Conservation (phyloP, 371 early-diverging fungal species). For the Parasitella parasitica region DNA sequence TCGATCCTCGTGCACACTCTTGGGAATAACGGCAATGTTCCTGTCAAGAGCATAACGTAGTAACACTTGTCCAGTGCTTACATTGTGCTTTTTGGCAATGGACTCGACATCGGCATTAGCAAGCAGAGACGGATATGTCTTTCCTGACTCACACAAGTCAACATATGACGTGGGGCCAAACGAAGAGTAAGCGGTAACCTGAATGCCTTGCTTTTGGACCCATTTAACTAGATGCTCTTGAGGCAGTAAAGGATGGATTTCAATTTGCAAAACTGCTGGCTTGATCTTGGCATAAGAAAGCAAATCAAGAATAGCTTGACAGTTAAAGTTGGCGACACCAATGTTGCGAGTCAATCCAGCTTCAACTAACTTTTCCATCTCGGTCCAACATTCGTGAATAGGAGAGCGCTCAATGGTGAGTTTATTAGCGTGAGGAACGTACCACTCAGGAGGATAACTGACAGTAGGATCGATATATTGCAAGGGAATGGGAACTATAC, state of each 20-base stretch:
- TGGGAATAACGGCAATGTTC: conserved; percentile 66
- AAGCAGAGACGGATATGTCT: conserved; percentile 32
- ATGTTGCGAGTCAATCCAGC: conserved; percentile 44
- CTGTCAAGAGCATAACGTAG: conserved; percentile 61
- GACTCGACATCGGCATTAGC: conserved; percentile 30
- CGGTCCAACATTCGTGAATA: conserved; percentile 44
- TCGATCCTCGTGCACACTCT: conserved; percentile 51
- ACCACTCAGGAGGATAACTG: conserved; percentile 45
- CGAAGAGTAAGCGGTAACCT: conserved; percentile 66
- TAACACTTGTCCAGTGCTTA: conserved; percentile 34
- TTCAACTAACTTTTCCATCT: conserved; percentile 46
- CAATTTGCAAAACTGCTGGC: conserved; percentile 52
- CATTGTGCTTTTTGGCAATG: conserved; percentile 26
- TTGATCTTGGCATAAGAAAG: conserved; percentile 43
- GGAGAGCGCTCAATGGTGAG: conserved; percentile 38
- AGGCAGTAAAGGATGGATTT: conserved; percentile 71
- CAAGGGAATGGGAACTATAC: conserved; percentile 41
- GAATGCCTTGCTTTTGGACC: conserved; percentile 35
- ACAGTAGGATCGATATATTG: conserved; percentile 28
- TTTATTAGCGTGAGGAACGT: conserved; percentile 18
- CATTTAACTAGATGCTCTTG: conserved; percentile 53
- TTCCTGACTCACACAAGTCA: conserved; percentile 43
- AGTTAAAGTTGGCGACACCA: conserved; percentile 63
- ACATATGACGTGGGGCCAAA: conserved; percentile 63
- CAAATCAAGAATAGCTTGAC: conserved; percentile 39